Evolutionary conservation across 1,284 basidiomycete genomes (phyloP).

Genomic region (Volvariella surrecta): DNA sequence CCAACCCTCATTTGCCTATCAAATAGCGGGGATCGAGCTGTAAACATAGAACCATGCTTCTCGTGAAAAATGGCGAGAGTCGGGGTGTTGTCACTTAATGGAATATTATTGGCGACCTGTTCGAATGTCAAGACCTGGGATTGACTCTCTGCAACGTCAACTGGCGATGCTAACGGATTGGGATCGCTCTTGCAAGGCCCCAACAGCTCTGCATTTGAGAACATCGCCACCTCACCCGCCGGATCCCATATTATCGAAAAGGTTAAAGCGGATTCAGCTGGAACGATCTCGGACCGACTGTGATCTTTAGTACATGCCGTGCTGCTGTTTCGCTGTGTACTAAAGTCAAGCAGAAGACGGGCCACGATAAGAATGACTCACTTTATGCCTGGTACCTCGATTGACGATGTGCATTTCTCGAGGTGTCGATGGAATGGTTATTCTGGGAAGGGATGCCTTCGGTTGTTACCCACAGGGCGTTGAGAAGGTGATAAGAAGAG

Average conservation of each 20-base stretch:
- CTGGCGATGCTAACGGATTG: constrained; percentile 8
- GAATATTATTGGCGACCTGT: constrained; percentile 9
- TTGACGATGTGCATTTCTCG: no score
- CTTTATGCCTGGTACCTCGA: no score
- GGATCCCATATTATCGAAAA: constrained; percentile 50
- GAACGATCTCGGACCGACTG: constrained; percentile 45
- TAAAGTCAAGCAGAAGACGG: no score
- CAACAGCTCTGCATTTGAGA: constrained; percentile 40
- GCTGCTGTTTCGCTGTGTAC: not conserved
- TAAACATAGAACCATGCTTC: constrained; percentile 2
- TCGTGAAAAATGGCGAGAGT: constrained; percentile 18
- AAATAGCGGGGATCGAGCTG: constrained; percentile 9
- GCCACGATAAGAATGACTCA: no score
- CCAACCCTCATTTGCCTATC: constrained; percentile 11
- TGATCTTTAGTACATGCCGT: constrained; percentile 10
- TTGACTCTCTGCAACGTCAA: constrained; percentile 21
- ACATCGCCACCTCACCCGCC: constrained; percentile 43
- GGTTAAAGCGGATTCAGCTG: constrained; percentile 41
- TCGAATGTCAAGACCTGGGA: constrained; percentile 28
- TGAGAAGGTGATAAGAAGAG: no score
- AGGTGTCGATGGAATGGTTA: no score
- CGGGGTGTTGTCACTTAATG: constrained; percentile 12
- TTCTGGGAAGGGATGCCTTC: no score
- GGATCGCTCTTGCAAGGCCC: constrained; percentile 16
- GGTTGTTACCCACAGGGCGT: no score